phyloP scores from a whole-genome alignment of 176 grass and related monocot genomes.

The Saccharum officinarum region DNA sequence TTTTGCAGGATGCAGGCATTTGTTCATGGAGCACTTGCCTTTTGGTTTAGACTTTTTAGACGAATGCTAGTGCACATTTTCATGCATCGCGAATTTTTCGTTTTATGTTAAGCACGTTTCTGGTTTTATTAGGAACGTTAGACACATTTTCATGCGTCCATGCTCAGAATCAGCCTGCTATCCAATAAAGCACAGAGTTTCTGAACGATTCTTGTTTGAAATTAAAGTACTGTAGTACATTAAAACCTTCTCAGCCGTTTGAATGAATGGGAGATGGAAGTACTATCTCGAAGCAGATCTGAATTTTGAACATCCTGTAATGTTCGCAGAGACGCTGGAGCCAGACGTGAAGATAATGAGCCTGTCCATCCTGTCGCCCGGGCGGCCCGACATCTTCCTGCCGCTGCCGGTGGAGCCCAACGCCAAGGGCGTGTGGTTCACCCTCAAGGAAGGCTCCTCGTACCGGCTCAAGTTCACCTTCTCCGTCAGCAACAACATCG shows the following conservation, averaged over 20 bases:
- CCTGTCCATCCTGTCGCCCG: slow-evolving; percentile 77
- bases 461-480: slow-evolving; percentile 98
- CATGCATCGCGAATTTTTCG: not conserved
- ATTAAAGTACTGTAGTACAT: not conserved
- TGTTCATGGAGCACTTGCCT: not conserved
- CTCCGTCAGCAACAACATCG: slow-evolving; percentile 86
- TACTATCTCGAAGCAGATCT: not conserved
- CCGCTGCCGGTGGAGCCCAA: slow-evolving; percentile 69
- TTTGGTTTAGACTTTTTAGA: slow-evolving; percentile 5
- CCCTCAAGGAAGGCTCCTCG: slow-evolving; percentile 82
- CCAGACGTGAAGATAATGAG: slow-evolving; percentile 89
- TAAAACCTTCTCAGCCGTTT: not conserved
- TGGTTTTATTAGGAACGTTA: not conserved
- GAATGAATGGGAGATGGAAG: too few relatives aligned
- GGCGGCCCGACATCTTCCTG: slow-evolving; percentile 69
- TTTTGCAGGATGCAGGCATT: not conserved
- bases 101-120: not conserved
- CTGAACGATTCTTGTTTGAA: not conserved
- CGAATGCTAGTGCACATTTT: not conserved
- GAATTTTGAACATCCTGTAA: not conserved
- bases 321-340: slow-evolving; percentile 65
- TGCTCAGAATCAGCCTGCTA: not conserved
- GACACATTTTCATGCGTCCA: not conserved
- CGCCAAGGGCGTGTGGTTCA: slow-evolving; percentile 84
- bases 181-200: not conserved